Base-by-base conservation (phyloP, 139 green algal genomes). In the Edaphochlamys debaryana region DNA sequence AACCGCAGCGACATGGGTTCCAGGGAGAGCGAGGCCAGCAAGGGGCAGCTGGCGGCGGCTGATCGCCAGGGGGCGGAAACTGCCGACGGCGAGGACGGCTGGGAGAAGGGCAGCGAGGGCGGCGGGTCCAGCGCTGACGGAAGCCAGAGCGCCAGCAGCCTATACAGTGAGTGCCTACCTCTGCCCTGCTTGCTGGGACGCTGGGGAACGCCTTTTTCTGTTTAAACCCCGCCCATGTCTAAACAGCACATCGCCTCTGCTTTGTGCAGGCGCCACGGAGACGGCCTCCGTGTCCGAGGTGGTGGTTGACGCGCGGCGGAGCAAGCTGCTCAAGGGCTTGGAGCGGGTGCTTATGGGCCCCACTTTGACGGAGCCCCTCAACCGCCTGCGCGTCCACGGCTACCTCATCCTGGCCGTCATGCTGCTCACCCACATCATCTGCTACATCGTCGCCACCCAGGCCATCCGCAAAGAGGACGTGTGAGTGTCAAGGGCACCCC, bases 61-160 rank as follows among this genome's bases (percentile, higher is more conserved):
- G n/a, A n/a, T n/a, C n/a, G n/a, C n/a, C n/a, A n/a, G n/a, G n/a
- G n/a, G n/a, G n/a, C n/a, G n/a, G n/a, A n/a, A n/a, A n/a, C n/a
- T n/a, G n/a, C n/a, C n/a, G n/a, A n/a, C n/a, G n/a, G n/a, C n/a
- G 60, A 22, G 17, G 58, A 71, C 40, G 54, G 71, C 37, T 70
- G 60, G 58, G 75, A 81, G 40, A 52, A 37, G 75, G 40, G 40
- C 75, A 81, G 75, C 38, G 75, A 81, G 75, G 72, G 54, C 7
- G 73, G 37, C 20, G 75, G 60, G 15, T 81, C 75, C 1, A 34
- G 11, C 7, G 75, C 58, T 7, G 60, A 81, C 40, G 60, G 60
- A 30, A 81, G 75, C 75, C 75, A 81, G 75, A 41, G 60, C 13
- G 75, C 40, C 75, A 81, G 75, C 75, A 41, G 60, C 25, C 42